A percentile compares a stretch with the other conserved stretches of the same genome.
These are phyloP conservation scores for Schizochytrium sp. DNA, from an alignment of 108 stramenopile genomes.

Conservation along the genomic window DNA sequence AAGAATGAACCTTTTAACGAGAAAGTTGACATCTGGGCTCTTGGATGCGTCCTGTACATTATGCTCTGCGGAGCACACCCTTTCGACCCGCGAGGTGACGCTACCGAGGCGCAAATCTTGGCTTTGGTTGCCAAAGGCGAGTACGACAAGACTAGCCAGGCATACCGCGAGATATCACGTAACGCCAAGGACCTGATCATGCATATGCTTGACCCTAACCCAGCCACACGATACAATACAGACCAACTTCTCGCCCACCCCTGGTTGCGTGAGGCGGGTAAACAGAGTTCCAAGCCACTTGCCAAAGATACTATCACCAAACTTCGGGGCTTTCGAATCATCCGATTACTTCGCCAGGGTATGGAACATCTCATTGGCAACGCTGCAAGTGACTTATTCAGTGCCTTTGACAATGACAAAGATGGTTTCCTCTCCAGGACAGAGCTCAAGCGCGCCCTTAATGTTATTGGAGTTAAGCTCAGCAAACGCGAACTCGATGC, in stretches of 20 bases:
- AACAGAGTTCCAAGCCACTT: conserved; percentile 24
- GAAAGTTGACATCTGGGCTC: conserved; percentile 76
- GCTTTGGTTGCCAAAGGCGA: conserved; percentile 46
- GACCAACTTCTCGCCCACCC: conserved; percentile 93
- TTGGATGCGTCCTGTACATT: conserved; percentile 70
- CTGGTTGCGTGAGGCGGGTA: conserved; percentile 80
- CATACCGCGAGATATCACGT: conserved; percentile 75
- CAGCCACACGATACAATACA: conserved; percentile 86
- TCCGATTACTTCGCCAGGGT: conserved; percentile 49
- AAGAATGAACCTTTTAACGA: conserved; percentile 77
- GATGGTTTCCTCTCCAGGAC: conserved; percentile 30
- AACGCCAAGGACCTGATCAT: conserved; percentile 91
- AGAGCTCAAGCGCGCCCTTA: conserved; percentile 36
- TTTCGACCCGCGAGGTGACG: conserved; percentile 55
- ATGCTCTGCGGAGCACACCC: conserved; percentile 58
- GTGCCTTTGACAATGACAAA: not conserved
- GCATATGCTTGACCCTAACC: conserved; percentile 89
- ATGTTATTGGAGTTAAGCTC: conserved; percentile 18
- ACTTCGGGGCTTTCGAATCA: conserved; percentile 54
- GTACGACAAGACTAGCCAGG: conserved; percentile 61
- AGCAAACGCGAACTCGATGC: conserved; percentile 49
- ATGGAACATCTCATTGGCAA: conserved; percentile 45
- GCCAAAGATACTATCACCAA: conserved; percentile 18
- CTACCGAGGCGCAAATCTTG: conserved; percentile 42
- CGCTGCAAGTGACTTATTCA: conserved; percentile 50